Conservation (phyloP, 116 monocot species). For the Thalassia testudinum region DNA sequence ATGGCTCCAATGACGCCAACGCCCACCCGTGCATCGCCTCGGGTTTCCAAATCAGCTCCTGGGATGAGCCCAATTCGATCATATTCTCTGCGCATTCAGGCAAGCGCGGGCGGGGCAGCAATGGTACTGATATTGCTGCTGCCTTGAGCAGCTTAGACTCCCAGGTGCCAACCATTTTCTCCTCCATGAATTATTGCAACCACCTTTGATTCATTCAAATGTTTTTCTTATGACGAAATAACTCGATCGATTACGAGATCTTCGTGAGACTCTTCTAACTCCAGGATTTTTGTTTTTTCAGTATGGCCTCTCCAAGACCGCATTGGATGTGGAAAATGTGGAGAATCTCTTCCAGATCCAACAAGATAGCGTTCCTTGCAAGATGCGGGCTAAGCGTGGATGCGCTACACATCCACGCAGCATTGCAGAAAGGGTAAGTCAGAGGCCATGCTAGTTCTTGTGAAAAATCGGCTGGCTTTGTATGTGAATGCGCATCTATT, state of each 20-base stretch:
- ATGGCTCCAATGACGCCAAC: conserved; percentile 7
- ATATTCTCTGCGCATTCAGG: conserved; percentile 36
- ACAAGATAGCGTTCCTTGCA: conserved; percentile 61
- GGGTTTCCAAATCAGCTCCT: conserved; percentile 47
- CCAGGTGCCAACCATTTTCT: not conserved
- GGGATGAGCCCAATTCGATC: conserved; percentile 86
- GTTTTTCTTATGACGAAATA: too few relatives aligned
- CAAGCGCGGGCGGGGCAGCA: conserved; percentile 36
- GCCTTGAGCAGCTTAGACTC: conserved; percentile 50
- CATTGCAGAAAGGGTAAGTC: conserved; percentile 79
- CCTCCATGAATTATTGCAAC: not conserved
- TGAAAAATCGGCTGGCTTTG: not conserved
- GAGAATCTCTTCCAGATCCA: conserved; percentile 66
- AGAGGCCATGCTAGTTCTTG: too few relatives aligned
- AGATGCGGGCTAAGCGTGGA: conserved; percentile 85
- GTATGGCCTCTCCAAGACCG: conserved; percentile 1
- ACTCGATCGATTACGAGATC: not conserved
- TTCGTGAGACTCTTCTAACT: not conserved
- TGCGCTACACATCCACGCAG: conserved; percentile 91
- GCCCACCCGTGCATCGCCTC: not conserved
- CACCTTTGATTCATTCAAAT: not conserved
- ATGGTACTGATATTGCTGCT: conserved; percentile 29
- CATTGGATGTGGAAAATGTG: conserved; percentile 15
- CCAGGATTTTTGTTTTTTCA: not conserved
- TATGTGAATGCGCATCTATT: conserved; percentile 25